Conservation (phyloP, 495 filamentous ascomycete genomes). For the Elaphomyces granulatus region DNA sequence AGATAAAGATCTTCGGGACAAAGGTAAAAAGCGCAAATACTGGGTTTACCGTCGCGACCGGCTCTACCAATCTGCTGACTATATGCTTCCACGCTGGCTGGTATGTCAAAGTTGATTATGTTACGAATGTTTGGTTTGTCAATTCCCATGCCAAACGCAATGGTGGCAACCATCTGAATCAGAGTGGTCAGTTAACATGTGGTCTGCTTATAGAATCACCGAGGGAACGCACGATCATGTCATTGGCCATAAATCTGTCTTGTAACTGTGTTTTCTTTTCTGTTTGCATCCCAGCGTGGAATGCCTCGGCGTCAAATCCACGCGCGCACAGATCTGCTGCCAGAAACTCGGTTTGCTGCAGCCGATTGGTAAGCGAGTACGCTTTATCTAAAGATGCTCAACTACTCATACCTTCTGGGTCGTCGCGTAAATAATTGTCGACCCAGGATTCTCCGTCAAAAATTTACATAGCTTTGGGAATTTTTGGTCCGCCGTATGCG, state of each 20-base stretch:
- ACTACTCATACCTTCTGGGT: too few relatives aligned
- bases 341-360: too few relatives aligned
- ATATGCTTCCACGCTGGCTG: conserved; percentile 42
- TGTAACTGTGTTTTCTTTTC: conserved; percentile 27
- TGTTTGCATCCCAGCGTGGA: too few relatives aligned
- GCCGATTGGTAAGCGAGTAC: too few relatives aligned
- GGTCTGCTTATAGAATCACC: not conserved
- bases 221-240: conserved; percentile 22
- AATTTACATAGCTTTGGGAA: too few relatives aligned
- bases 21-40: conserved; percentile 40
- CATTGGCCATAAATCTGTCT: conserved; percentile 37
- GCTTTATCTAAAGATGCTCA: too few relatives aligned
- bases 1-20: conserved; percentile 36
- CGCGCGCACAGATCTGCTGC: too few relatives aligned
- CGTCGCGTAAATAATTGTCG: too few relatives aligned
- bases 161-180: conserved; percentile 36
- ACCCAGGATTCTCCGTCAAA: too few relatives aligned
- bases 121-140: conserved; percentile 46
- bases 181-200: not conserved
- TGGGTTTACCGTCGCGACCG: conserved; percentile 36
- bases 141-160: conserved; percentile 48
- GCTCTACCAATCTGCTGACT: conserved; percentile 47
- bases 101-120: conserved; percentile 40
- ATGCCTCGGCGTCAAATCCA: too few relatives aligned
- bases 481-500: too few relatives aligned